Base-by-base conservation (phyloP, 2,329 filamentous ascomycete genomes). In the Aphanoascus verrucosus region DNA sequence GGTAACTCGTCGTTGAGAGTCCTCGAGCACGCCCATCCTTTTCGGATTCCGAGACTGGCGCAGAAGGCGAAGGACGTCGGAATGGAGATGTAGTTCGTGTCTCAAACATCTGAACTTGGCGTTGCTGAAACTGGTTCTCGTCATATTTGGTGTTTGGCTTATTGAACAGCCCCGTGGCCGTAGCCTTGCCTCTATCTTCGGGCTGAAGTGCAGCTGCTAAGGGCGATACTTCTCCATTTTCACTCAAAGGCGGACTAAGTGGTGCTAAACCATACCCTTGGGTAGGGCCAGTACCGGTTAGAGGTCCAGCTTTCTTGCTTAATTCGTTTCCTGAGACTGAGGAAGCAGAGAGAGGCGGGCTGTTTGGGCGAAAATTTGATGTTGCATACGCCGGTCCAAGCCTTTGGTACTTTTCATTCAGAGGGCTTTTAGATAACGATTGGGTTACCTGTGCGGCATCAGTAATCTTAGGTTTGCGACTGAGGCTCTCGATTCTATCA, bases 41-140 rank as follows among this genome's bases (percentile, higher is more conserved):
- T 12, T 65, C 63, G n/a, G 60, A 55, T 12, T 55, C 58, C 31
- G 54, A 37, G 4, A 15, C n/a, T 32, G 14, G 28, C 19, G 44
- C 20, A 47, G 53, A 23, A 11, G 56, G 56, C 2, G 56, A 46
- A 17, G 60, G 61, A 28, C 62, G 63, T n/a, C 58, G 65, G 55
- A 55, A 62, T 50, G 72, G 67, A 34, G 84, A 80, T 0, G 80
- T 81, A 53, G 85, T 84, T 23, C 84, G 79, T 28, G 83, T 86
- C 62, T 86, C 80, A 58, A 91, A 86, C 66, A 95, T 80, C 65
- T 89, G 86, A 46, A 86, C 73, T 63, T 94, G 86, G 43, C 88
- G 81, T 64, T 94, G 85, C 4, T 86, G 80, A 62, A 88, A 96
- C 63, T 88, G 86, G 17, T 84, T 81, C 63, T 96, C 90, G 62